Evolutionary conservation across 2,329 filamentous ascomycete species (phyloP).

Genomic region (Monosporascus sp.): DNA sequence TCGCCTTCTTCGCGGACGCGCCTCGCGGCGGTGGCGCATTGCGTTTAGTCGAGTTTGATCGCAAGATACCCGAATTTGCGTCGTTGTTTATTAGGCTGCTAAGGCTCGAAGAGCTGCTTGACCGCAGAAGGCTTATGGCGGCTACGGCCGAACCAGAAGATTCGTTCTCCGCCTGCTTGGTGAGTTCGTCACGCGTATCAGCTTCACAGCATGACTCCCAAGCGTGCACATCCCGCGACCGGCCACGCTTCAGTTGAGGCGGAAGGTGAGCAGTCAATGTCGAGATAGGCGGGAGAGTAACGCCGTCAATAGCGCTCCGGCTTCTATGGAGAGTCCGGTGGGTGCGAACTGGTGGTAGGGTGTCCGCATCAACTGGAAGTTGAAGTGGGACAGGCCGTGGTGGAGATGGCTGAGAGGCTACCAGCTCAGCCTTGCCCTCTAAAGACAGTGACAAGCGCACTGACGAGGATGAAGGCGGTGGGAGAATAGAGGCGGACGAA

Average conservation of each 20-base stretch:
- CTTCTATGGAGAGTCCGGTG: conserved; percentile 59
- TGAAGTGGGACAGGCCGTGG: conserved; percentile 55
- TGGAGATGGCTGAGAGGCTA: conserved; percentile 64
- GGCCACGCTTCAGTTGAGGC: conserved; percentile 57
- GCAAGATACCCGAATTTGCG: conserved; percentile 30
- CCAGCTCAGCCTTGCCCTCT: conserved; percentile 85
- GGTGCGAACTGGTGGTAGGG: conserved; percentile 42
- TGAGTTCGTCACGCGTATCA: conserved; percentile 72
- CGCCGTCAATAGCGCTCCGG: conserved; percentile 59
- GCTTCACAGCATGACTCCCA: conserved; percentile 91
- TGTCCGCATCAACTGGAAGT: conserved; percentile 40
- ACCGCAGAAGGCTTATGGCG: conserved; percentile 75
- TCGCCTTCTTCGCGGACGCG: conserved; percentile 52
- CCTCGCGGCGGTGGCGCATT: conserved; percentile 42
- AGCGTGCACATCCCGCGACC: conserved; percentile 80
- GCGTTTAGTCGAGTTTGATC: conserved; percentile 59
- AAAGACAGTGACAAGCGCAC: conserved; percentile 78
- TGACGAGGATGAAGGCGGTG: conserved; percentile 42
- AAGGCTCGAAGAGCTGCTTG: conserved; percentile 48
- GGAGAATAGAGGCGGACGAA: conserved; percentile 29
- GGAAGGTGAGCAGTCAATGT: conserved; percentile 46
- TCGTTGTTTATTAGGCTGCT: conserved; percentile 31
- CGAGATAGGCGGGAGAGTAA: conserved; percentile 54
- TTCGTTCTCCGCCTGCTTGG: conserved; percentile 75
- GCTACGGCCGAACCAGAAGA: conserved; percentile 73